Conservation (phyloP, 2,329 filamentous ascomycete genomes). For the Penicillium capsulatum region DNA sequence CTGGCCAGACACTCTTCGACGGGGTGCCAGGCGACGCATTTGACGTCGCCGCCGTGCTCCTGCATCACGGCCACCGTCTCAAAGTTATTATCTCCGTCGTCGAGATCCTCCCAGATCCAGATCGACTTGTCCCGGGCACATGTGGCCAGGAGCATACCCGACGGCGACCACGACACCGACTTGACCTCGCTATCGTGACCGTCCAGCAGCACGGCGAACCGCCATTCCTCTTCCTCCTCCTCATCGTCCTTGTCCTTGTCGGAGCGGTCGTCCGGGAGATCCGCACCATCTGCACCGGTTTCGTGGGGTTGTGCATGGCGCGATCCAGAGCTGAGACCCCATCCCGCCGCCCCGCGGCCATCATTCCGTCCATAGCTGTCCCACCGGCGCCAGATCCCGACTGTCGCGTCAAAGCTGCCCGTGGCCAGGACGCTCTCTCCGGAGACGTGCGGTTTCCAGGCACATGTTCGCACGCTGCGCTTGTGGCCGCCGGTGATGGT, state of each 20-base stretch:
- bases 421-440: conserved; percentile 77
- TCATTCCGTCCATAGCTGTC: conserved; percentile 41
- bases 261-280: conserved; percentile 15
- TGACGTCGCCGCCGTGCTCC: conserved; percentile 94
- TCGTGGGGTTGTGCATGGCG: neutral
- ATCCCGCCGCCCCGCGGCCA: conserved; percentile 14
- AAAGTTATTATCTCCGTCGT: conserved; percentile 84
- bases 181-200: conserved; percentile 97
- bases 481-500: conserved; percentile 82
- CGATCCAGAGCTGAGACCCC: conserved; percentile 2
- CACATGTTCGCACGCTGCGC: conserved; percentile 76
- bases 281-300: neutral
- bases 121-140: conserved; percentile 90
- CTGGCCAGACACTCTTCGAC: conserved; percentile 75
- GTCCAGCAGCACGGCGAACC: conserved; percentile 85
- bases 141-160: conserved; percentile 80
- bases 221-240: conserved; percentile 76
- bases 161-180: conserved; percentile 57
- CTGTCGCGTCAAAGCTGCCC: conserved; percentile 88
- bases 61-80: conserved; percentile 93
- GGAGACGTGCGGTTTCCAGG: conserved; percentile 75
- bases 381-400: conserved; percentile 74
- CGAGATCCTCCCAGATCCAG: conserved; percentile 97
- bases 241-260: conserved; percentile 46
- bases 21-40: conserved; percentile 88